Evolutionary conservation across 2,329 filamentous ascomycete species (phyloP), one percentile per base, ranked within the genome.

Genomic region (Hymenoscyphus salicellus): DNA sequence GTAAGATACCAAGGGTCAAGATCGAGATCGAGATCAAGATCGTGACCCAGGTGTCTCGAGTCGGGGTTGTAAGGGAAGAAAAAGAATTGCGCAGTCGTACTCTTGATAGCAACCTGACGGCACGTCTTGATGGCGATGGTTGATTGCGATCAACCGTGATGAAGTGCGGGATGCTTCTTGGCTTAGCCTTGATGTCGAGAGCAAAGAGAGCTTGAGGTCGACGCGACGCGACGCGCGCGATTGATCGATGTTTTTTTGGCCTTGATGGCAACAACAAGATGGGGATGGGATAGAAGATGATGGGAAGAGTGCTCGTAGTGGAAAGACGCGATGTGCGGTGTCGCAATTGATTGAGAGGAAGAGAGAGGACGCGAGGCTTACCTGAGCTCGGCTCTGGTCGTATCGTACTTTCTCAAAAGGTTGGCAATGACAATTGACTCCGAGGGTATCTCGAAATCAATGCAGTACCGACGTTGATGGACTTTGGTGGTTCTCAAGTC

Each of bases 371-470:
- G n/a, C 20, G 23, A 28, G 56, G 59, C 66, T 68, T 63, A 69
- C 68, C 60, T 23, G 46, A 2, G 26, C 46, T 52, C 14, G 46
- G 26, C 46, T 52, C 20, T 52, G 23, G 46, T 8, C 16, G 3
- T n/a, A n/a, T 26, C n/a, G n/a, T 49, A 20, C 43, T 49, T n/a
- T 23, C 43, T 26, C n/a, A 46, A 20, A 46, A 33, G 32, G 33
- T 36, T 36, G 33, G 14, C 33, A 4, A 5, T 20, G 46, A 4
- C 46, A 52, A 46, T 36, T 26, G 55, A 65, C 60, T 69, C 63
- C 65, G 66, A 69, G 66, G 43, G 65, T 65, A 41, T 64, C 65
- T 69, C 68, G 61, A 66, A 64, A 49, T 41, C 46, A 28, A 52
- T 52, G 10, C 20, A 23, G n/a, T 10, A 26, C 11, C 30, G 26